Conservation (phyloP, 1,139 yeast species). For the Candida sp. region DNA sequence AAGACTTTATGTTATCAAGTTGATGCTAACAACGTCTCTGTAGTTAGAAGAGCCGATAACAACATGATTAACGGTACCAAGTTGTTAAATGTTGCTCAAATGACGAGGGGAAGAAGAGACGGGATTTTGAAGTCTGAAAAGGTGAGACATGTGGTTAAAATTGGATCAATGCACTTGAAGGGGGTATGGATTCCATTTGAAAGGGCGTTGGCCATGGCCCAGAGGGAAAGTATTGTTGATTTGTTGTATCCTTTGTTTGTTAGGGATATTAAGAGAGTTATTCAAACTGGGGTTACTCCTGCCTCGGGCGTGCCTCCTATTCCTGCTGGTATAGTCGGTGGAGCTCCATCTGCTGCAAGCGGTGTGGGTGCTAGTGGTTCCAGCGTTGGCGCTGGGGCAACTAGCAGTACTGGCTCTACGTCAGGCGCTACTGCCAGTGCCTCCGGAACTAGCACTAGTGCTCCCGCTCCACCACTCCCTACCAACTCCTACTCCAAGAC, state of each 20-base stretch:
- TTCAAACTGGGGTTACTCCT: slow-evolving; percentile 55
- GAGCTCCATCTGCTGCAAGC: slow-evolving; percentile 8
- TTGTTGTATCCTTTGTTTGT: slow-evolving; percentile 85
- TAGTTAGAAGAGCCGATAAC: slow-evolving; percentile 88
- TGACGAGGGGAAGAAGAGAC: slow-evolving; percentile 56
- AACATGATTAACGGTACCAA: slow-evolving; percentile 97
- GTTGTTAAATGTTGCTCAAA: slow-evolving; percentile 52
- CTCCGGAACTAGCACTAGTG: slow-evolving; percentile 4
- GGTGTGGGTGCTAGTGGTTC: slow-evolving; percentile 9
- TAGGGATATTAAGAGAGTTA: slow-evolving; percentile 73
- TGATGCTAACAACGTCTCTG: slow-evolving; percentile 87
- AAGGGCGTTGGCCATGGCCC: slow-evolving; percentile 88
- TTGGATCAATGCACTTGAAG: slow-evolving; percentile 95
- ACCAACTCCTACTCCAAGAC: slow-evolving; percentile 1
- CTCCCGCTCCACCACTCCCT: slow-evolving; percentile 7
- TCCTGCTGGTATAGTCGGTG: slow-evolving; percentile 9
- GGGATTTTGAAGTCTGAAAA: slow-evolving; percentile 79
- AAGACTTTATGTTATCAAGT: slow-evolving; percentile 94
- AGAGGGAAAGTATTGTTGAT: slow-evolving; percentile 84
- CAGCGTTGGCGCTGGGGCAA: slow-evolving; percentile 10
- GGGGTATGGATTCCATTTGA: slow-evolving; percentile 99
- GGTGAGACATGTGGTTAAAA: slow-evolving; percentile 87
- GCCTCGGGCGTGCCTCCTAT: slow-evolving; percentile 11
- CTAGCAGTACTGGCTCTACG: slow-evolving; percentile 1
- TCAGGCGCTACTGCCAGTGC: slow-evolving; percentile 10